Evolutionary conservation across 2,329 filamentous ascomycete species (phyloP), one percentile per base, ranked within the genome.

Genomic region (Pseudomassariella vexata): DNA sequence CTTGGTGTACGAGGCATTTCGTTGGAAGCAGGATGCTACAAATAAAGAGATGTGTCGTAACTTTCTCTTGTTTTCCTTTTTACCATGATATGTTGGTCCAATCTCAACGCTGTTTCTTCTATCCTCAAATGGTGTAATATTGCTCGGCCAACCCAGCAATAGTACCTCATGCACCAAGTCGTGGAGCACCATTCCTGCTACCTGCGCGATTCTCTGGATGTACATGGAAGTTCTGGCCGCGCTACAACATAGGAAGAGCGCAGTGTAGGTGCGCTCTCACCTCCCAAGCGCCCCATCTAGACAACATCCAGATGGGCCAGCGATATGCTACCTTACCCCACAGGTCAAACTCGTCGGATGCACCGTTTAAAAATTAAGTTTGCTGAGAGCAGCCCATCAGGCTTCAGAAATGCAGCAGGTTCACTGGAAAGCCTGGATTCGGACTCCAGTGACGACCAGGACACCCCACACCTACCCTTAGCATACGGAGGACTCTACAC

Each of bases 161-260:
- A 34, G 9, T 24, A 34, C 5, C 32, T 34, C 6, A 12, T 34
- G 7, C 22, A 18, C 14, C 25, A 14, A 19, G 32, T 29, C 20
- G 32, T 28, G 14, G 32, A 34, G 20, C 32, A 34, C 18, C 32
- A 34, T 18, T 19, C 32, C 11, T 26, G 20, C 19, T 34, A 34
- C 18, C 19, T 34, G 6, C 19, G 19, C n/a, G 24, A 20, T 24
- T 26, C 29, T 22, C 24, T 24, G 3, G 32, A 34, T 15, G 15
- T 34, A 8, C 14, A 22, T 22, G 32, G 29, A 6, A 12, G 9
- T 14, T 14, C 25, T 12, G 12, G n/a, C 2, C 19, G 12, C 8
- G 18, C 9, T 12, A 9, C 17, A 9, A 22, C 30, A n/a, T n/a
- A n/a, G 5, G 25, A 28, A 10, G 24, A 34, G 15, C 24, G 24